Conservation (phyloP, 1,284 basidiomycete genomes). For the Coriolopsis trogii region DNA sequence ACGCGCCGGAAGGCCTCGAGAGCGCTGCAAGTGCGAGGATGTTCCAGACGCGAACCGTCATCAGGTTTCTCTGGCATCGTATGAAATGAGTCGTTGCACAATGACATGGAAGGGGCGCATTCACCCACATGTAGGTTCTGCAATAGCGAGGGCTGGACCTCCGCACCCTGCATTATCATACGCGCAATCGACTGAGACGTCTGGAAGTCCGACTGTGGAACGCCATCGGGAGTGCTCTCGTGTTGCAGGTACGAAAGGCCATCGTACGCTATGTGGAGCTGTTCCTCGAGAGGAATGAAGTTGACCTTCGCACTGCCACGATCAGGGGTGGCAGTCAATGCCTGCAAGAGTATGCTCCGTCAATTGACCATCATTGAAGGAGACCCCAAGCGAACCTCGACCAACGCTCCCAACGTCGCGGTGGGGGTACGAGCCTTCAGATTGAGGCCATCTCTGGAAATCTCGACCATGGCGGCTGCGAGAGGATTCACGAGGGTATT, state of each 20-base stretch:
- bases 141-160: slow-evolving; percentile 28
- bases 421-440: slow-evolving; percentile 55
- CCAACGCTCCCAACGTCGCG: slow-evolving; percentile 48
- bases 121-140: slow-evolving; percentile 24
- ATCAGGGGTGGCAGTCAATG: slow-evolving; percentile 22
- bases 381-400: slow-evolving; percentile 46
- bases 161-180: slow-evolving; percentile 51
- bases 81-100: slow-evolving; percentile 12
- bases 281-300: slow-evolving; percentile 24
- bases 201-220: slow-evolving; percentile 53
- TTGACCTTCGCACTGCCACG: slow-evolving; percentile 11
- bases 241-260: slow-evolving; percentile 56
- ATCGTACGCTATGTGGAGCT: slow-evolving; percentile 49
- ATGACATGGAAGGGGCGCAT: background rate
- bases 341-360: slow-evolving; percentile 15
- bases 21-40: slow-evolving; percentile 57
- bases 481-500: slow-evolving; percentile 42
- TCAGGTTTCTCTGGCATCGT: slow-evolving; percentile 40
- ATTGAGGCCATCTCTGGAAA: slow-evolving; percentile 54
- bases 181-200: slow-evolving; percentile 54
- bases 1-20: slow-evolving; percentile 41
- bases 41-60: slow-evolving; percentile 64
- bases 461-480: slow-evolving; percentile 53
- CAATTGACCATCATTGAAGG: background rate
- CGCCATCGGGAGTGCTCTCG: slow-evolving; percentile 45